Percentiles rank a stretch among this genome's conserved stretches.
Evolutionary conservation across 2,329 filamentous ascomycete species (phyloP).

Genomic region (Ophiostoma montium): DNA sequence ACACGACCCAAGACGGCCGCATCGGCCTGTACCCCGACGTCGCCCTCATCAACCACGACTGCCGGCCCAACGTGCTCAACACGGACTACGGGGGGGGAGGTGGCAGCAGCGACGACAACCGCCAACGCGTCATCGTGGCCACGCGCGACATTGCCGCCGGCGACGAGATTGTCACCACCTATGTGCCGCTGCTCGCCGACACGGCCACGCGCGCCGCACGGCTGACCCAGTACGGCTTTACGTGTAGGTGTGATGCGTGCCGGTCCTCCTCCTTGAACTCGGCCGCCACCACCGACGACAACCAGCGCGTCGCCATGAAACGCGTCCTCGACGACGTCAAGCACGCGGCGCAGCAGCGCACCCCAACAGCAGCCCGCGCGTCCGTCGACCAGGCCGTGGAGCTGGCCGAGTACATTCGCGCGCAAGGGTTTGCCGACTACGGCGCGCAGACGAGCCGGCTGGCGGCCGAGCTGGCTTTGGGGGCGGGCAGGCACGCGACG

Average conservation of each 20-base stretch:
- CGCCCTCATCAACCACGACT: constrained; percentile 27
- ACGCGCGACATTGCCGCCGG: constrained; percentile 20
- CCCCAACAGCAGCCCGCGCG: neutral
- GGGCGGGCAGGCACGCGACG: neutral
- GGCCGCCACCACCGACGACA: neutral
- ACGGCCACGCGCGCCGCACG: constrained; percentile 18
- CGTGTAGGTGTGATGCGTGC: neutral
- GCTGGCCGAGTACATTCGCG: constrained; percentile 20
- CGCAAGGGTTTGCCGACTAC: constrained; percentile 13
- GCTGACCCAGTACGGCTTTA: constrained; percentile 19
- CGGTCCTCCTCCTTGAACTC: neutral
- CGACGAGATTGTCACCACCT: constrained; percentile 24
- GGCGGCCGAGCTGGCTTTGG: constrained; percentile 8
- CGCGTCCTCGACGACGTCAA: neutral
- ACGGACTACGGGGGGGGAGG: neutral
- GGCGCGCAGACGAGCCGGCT: constrained; percentile 11
- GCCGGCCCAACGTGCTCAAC: constrained; percentile 24
- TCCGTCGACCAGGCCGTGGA: constrained; percentile 4
- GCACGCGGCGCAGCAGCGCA: neutral
- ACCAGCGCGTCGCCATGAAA: neutral
- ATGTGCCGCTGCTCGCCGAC: constrained; percentile 22
- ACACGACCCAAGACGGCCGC: constrained; percentile 17
- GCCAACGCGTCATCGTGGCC: constrained; percentile 18
- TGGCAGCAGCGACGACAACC: neutral
- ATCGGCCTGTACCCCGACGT: constrained; percentile 26